Evolutionary conservation across 1,139 yeast species (phyloP), one percentile per base, ranked within the genome.

Genomic region (Eremothecium gossypii): DNA sequence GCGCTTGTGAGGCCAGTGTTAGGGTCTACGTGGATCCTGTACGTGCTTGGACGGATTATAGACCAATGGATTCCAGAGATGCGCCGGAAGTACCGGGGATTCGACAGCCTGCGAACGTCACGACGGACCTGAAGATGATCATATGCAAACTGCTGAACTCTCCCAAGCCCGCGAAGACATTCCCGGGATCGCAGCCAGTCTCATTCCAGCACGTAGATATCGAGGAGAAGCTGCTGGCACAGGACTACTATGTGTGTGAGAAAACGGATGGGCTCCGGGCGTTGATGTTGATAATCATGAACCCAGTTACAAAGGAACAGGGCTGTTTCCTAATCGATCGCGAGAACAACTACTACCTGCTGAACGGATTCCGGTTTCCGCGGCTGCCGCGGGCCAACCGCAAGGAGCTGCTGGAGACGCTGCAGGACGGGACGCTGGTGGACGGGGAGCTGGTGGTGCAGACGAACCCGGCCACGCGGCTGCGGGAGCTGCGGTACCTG

Each of bases 171-270:
- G 42, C 54, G 3, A 56, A 58, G 46, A 52, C 63, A 2, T 85
- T 85, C 53, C 89, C 94, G 3, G 97, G 97, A 0, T 81, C 96
- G 1, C 98, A 93, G 63, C 99, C 99, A 0, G 86, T 91, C 1
- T 85, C 96, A 30, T 89, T 93, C 60, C 80, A 85, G 38, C 70
- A 86, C 45, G 69, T 70, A 33, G 96, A 89, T 64, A 69, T 91
- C 33, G 67, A 69, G 6, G 77, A 77, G 41, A 76, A 78, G 30
- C 66, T 91, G 40, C 60, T 74, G 59, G 67, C 67, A 2, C 74
- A 74, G 43, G 87, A 82, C 54, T 91, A 87, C 59, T 82, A 78
- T 54, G 98, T 91, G 0, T 91, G 98, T 66, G 99, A 93, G 58
- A 93, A 93, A 61, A 79, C 94, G 0, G 98, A 93, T 63, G 99